Evolutionary conservation across 305 asterid species (phyloP), one percentile per base, ranked within the genome.

Genomic region (Fraxinus platypoda): DNA sequence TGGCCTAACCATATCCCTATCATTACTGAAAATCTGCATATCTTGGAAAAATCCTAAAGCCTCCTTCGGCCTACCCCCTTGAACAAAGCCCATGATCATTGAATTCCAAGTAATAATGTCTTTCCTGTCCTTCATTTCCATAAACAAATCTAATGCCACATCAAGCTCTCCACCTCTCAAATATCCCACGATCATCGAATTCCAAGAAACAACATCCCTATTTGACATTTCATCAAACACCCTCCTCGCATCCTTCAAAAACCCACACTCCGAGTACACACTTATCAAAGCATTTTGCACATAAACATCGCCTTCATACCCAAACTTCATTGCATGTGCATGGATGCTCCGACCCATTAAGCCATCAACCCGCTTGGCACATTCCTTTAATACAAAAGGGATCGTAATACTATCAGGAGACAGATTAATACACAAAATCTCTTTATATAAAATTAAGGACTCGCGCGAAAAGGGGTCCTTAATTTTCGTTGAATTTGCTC

Each of bases 201-300:
- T 94, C 98, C 97, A 93, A 0, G 97, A 94, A 84, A 94, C 97
- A 79, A 92, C 85, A 78, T 93, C 97, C 78, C 87, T 86, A 23
- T 81, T 72, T 6, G 86, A 59, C 94, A 94, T 94, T 92, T 78
- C 93, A 78, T 92, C 95, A 43, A 94, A 93, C 85, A 93, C 90
- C 89, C 57, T 90, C 88, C 83, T 21, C 4, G 95, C 97, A 84
- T 88, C 90, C 17, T 23, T 78, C 83, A 87, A 78, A 75, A 78
- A 57, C 80, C 93, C 89, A 78, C 92, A 85, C 31, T 90, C 92
- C 0, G 88, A 78, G 52, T 92, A 92, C 84, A 91, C 23, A 84
- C 80, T 77, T 15, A 94, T 88, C 88, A 92, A 83, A 68, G 89
- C 84, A 87, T 93, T 93, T 80, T 82, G 90, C 87, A 89, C 93